Conservation (phyloP, 306 rosid species). For the Cicer bijugum region DNA sequence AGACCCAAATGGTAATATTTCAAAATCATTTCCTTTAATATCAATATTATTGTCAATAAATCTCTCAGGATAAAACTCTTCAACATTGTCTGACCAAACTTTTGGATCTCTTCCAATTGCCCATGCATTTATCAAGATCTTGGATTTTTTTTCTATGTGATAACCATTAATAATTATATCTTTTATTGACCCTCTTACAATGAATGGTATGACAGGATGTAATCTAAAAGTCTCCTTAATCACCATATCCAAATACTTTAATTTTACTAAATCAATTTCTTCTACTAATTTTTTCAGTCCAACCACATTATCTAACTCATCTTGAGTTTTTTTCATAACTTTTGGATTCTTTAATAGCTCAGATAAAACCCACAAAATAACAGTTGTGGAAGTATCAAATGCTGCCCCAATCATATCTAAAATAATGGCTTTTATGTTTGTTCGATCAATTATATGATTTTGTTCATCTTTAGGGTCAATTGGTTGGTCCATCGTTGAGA, state of each 20-base stretch:
- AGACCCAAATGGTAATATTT: constrained; percentile 49
- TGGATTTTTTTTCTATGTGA: constrained; percentile 41
- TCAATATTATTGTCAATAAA: constrained; percentile 24
- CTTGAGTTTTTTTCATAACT: constrained; percentile 42
- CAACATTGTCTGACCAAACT: constrained; percentile 45
- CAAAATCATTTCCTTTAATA: constrained; percentile 34
- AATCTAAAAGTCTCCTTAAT: constrained; percentile 52
- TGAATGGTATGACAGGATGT: constrained; percentile 41
- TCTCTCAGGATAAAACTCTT: constrained; percentile 45
- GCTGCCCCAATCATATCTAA: constrained; percentile 46
- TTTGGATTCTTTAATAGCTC: constrained; percentile 48
- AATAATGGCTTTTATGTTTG: constrained; percentile 47
- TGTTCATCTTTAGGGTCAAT: constrained; percentile 11
- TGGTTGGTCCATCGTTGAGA: constrained; percentile 43
- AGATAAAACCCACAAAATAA: constrained; percentile 48
- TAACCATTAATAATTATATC: constrained; percentile 46
- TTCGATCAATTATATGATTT: background rate
- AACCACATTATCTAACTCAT: constrained; percentile 40
- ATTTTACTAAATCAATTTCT: constrained; percentile 41
- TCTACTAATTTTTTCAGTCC: constrained; percentile 49
- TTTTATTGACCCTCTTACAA: constrained; percentile 39
- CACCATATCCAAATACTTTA: constrained; percentile 48
- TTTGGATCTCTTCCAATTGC: constrained; percentile 44
- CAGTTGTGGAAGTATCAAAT: constrained; percentile 15
- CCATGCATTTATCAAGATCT: constrained; percentile 42